Evolutionary conservation across 768 basidiomycete species (phyloP), one percentile per base, ranked within the genome.

Genomic region (Gloeopeniophorella convolvens): DNA sequence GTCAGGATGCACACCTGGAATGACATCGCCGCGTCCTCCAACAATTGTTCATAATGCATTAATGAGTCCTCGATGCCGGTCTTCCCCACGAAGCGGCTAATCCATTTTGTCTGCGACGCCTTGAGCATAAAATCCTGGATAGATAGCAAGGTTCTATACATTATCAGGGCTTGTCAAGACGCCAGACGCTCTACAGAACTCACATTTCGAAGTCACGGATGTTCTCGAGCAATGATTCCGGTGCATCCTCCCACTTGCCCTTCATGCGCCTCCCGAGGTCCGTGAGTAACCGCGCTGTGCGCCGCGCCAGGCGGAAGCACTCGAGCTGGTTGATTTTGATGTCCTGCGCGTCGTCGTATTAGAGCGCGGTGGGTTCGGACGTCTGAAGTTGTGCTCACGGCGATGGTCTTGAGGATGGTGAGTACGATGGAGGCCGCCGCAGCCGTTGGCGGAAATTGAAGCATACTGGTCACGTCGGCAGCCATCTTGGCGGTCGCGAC

Each of bases 211-310:
- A 59, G 20, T 59, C 46, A n/a, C 42, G 35, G 26, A 60, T 51
- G 31, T 56, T 60, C n/a, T 59, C 54, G 26, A 60, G 27, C 24
- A 59, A 35, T 16, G 59, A 55, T 20, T 42, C 32, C 15, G 59
- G 59, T 12, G 57, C 59, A 10, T 51, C 45, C 15, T 56, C 59
- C 59, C 59, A 60, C 44, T 52, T 60, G 28, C 59, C 59, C 24
- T 60, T 58, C 59, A 60, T 60, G 18, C 51, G 59, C 23, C n/a
- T 41, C n/a, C 50, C 57, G 0, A 60, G 20, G 15, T 46, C 48
- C 23, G 33, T 23, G 13, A 60, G 54, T 18, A 59, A 32, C n/a
- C 48, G 53, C 13, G 57, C 49, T 1, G 57, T 49, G 13, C 57
- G 36, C 11, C 55, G 50, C 4, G 59, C 58, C 5, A 60, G 50